These are phyloP conservation scores for Trifolium dubium DNA, from an alignment of 306 rosid species.

Conservation along the genomic window DNA sequence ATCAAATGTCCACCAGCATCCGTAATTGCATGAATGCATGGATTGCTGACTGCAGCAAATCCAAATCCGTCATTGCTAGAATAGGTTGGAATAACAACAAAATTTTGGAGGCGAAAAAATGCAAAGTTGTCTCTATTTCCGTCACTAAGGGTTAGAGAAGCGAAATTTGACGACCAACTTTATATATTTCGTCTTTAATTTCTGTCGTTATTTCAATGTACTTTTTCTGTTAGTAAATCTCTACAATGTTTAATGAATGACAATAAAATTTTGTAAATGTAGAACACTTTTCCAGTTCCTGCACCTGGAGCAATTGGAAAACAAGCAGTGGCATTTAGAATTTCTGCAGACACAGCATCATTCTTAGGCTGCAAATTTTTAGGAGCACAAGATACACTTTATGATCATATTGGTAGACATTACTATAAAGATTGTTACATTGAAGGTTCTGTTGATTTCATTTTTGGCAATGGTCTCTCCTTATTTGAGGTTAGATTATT, in stretches of 20 bases:
- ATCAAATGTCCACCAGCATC: no score
- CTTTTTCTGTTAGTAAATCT: neutral
- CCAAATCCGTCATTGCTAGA: neutral
- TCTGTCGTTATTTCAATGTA: neutral
- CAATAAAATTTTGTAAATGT: constrained; percentile 26
- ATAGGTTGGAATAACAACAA: no score
- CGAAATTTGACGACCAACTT: neutral
- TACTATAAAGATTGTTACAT: constrained; percentile 93
- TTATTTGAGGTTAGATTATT: constrained; percentile 67
- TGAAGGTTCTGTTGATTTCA: constrained; percentile 99
- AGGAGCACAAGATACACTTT: constrained; percentile 94
- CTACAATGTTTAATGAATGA: neutral
- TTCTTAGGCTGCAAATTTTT: constrained; percentile 78
- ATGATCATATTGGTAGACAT: constrained; percentile 91
- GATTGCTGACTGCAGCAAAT: no score
- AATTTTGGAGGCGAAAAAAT: neutral
- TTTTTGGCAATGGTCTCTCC: constrained; percentile 90
- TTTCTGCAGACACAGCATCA: constrained; percentile 89
- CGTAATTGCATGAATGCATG: no score
- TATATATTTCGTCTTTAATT: neutral
- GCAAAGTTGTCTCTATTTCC: neutral
- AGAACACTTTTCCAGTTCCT: constrained; percentile 89
- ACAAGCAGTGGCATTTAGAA: constrained; percentile 94
- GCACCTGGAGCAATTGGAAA: constrained; percentile 79
- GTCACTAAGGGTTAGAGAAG: neutral